phyloP scores from a whole-genome alignment of 495 filamentous ascomycete species.

The Clavariopsis aquatica region DNA sequence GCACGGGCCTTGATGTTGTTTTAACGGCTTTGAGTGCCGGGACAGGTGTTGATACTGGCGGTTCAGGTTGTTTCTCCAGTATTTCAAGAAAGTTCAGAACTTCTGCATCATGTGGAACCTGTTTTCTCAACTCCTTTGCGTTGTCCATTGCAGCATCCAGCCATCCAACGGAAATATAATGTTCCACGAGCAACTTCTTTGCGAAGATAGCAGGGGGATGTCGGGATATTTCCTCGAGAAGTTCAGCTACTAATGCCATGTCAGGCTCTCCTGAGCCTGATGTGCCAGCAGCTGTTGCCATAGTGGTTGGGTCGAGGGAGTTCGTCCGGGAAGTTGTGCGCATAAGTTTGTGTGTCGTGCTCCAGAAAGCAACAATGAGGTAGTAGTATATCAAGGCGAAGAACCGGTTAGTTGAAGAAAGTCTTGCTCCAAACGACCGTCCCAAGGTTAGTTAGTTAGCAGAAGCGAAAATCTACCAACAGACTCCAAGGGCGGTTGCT shows the following conservation, averaged over 20 bases:
- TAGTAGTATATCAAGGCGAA: no score
- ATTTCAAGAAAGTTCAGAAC: conserved; percentile 20
- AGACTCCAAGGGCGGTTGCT: no score
- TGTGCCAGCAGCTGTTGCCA: conserved; percentile 17
- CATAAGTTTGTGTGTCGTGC: neutral
- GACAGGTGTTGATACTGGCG: conserved; percentile 7
- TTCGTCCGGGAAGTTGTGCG: conserved; percentile 7
- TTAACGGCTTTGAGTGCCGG: neutral
- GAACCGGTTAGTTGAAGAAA: no score
- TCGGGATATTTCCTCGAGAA: conserved; percentile 36
- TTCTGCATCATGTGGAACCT: conserved; percentile 24
- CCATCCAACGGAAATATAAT: conserved; percentile 35
- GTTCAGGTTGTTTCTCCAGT: conserved; percentile 25
- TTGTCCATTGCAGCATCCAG: conserved; percentile 35
- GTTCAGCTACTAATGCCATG: conserved; percentile 33
- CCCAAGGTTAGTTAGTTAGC: no score
- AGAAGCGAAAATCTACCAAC: no score
- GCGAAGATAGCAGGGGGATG: conserved; percentile 32
- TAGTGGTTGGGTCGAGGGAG: neutral
- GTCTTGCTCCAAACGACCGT: no score
- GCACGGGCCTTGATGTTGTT: neutral
- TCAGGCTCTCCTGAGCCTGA: conserved; percentile 35
- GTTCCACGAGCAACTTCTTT: conserved; percentile 32
- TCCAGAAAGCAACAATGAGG: no score
- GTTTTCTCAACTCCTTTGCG: conserved; percentile 24